These are phyloP conservation scores for Lachnellula cervina DNA, from an alignment of 2,329 filamentous ascomycete genomes.

Conservation along the genomic window DNA sequence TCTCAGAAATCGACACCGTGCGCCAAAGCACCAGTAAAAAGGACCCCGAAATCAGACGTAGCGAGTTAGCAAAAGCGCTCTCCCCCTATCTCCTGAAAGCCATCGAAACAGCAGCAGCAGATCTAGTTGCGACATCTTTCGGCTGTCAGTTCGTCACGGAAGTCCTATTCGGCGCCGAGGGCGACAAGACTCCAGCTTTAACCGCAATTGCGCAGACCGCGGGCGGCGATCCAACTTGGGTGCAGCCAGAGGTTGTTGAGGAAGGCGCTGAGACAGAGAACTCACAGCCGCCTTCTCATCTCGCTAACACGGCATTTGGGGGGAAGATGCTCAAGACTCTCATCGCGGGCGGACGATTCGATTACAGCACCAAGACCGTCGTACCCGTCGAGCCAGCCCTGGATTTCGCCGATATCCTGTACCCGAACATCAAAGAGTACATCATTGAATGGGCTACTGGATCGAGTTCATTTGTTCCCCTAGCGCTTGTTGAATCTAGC, in stretches of 20 bases:
- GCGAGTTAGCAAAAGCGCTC: constrained; percentile 69
- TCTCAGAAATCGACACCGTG: constrained; percentile 74
- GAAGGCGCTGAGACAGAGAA: constrained; percentile 28
- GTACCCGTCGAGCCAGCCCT: constrained; percentile 70
- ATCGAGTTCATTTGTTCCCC: constrained; percentile 78
- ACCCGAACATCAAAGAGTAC: constrained; percentile 69
- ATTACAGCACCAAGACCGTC: constrained; percentile 65
- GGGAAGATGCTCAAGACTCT: constrained; percentile 88
- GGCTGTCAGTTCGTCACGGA: constrained; percentile 85
- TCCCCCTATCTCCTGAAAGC: constrained; percentile 71
- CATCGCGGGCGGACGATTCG: constrained; percentile 83
- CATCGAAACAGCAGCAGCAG: constrained; percentile 61
- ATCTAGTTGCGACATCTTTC: constrained; percentile 70
- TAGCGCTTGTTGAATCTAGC: constrained; percentile 72
- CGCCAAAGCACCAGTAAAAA: constrained; percentile 89
- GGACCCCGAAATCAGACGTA: constrained; percentile 67
- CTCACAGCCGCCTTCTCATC: constrained; percentile 39
- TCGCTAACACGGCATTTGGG: constrained; percentile 56
- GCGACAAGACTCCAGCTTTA: constrained; percentile 72
- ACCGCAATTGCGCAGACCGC: constrained; percentile 63
- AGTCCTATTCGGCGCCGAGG: constrained; percentile 69
- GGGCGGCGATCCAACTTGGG: constrained; percentile 45
- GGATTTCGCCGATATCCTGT: constrained; percentile 77
- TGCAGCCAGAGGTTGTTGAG: constrained; percentile 32
- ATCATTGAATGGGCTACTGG: constrained; percentile 82